Evolutionary conservation across 1,284 basidiomycete species (phyloP).

Genomic region (Coniophora puteana): DNA sequence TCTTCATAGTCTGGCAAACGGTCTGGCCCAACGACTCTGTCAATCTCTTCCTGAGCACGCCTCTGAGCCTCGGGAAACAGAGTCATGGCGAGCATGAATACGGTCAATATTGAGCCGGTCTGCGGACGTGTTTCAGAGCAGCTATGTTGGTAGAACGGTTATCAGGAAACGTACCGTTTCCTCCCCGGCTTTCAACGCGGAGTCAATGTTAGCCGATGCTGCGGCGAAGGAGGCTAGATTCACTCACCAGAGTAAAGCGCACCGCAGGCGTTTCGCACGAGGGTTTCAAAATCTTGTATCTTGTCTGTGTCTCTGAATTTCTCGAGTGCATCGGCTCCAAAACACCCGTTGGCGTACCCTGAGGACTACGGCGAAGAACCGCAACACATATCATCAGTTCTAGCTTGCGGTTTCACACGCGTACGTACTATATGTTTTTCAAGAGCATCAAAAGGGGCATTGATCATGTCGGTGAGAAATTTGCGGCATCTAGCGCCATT

Average conservation of each 20-base stretch:
- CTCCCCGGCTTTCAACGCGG: constrained; percentile 20
- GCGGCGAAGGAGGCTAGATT: neutral
- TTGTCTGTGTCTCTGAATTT: constrained; percentile 14
- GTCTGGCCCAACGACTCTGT: constrained; percentile 25
- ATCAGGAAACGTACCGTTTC: constrained; percentile 19
- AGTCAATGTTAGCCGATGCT: too few species aligned
- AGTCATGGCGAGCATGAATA: constrained; percentile 32
- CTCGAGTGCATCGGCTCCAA: constrained; percentile 21
- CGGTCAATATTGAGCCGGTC: constrained; percentile 14
- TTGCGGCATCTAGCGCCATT: constrained; percentile 16
- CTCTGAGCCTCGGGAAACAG: constrained; percentile 26
- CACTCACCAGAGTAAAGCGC: constrained; percentile 19
- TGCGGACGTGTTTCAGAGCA: too few species aligned
- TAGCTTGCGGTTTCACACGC: too few species aligned
- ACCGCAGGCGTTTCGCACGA: constrained; percentile 21
- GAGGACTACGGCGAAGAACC: constrained; percentile 8
- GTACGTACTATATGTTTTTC: constrained; percentile 18
- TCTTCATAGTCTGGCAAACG: constrained; percentile 28
- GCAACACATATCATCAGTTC: too few species aligned
- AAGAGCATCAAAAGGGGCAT: constrained; percentile 20
- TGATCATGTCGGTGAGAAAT: constrained; percentile 14
- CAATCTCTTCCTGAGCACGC: constrained; percentile 34
- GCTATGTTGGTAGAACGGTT: neutral
- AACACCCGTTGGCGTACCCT: constrained; percentile 17
- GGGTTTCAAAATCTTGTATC: constrained; percentile 12